A percentile compares a stretch with the other conserved stretches of the same genome.
Evolutionary conservation across 768 basidiomycete species (phyloP).

Genomic region (Hericium erinaceus): DNA sequence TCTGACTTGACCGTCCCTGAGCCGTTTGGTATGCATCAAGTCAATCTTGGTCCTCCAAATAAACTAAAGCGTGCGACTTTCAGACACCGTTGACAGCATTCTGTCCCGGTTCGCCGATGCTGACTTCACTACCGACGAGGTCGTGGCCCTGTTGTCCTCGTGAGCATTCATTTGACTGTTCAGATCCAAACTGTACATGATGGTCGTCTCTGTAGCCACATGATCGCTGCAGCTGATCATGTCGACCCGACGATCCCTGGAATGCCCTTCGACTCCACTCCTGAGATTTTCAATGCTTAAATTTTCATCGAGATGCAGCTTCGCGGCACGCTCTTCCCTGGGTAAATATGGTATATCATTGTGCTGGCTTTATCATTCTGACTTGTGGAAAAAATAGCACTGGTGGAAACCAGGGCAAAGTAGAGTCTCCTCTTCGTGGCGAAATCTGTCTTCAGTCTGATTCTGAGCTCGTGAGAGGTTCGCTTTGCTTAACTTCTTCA

Average conservation of each 20-base stretch:
- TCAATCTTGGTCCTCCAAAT: background rate
- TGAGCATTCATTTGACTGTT: background rate
- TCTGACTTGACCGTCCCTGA: conserved; percentile 25
- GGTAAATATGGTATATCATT: background rate
- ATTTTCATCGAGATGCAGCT: conserved; percentile 23
- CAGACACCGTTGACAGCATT: conserved; percentile 12
- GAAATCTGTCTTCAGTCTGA: conserved; percentile 29
- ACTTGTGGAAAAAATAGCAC: background rate
- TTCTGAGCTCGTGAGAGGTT: conserved; percentile 18
- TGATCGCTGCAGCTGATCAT: conserved; percentile 18
- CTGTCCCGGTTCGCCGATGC: conserved; percentile 27
- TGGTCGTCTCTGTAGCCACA: conserved; percentile 6
- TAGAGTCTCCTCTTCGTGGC: conserved; percentile 21
- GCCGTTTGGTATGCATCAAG: conserved; percentile 14
- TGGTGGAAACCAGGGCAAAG: conserved; percentile 22
- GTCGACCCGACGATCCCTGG: conserved; percentile 20
- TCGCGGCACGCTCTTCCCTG: background rate
- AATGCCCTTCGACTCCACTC: conserved; percentile 22
- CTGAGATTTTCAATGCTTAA: conserved; percentile 20
- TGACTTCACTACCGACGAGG: conserved; percentile 22
- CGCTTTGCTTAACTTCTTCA: no score
- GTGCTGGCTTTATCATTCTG: background rate
- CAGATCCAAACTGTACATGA: background rate
- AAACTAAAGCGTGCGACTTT: background rate
- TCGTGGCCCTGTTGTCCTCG: conserved; percentile 28